Conservation (phyloP, 75 land plant species). For the Larix kaempferi region DNA sequence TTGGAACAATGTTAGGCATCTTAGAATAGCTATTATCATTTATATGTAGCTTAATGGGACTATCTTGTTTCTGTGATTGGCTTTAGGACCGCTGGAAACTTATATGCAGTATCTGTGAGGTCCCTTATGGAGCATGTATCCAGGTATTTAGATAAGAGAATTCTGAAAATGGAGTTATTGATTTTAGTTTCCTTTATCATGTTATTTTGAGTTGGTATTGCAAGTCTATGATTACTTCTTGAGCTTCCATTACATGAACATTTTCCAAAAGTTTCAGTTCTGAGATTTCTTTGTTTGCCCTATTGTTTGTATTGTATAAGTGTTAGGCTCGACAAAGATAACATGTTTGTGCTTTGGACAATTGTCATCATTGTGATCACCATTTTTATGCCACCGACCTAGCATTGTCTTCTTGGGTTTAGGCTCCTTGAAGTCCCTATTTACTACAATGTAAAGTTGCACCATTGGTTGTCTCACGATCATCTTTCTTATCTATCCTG, state of each 20-base stretch:
- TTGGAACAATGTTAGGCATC: neutral
- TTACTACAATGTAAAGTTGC: too few species aligned
- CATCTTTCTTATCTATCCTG: too few species aligned
- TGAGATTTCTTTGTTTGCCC: too few species aligned
- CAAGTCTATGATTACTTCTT: too few species aligned
- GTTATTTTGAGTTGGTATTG: neutral
- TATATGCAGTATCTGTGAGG: constrained; percentile 88
- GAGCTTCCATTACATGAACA: too few species aligned
- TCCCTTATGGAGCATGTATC: constrained; percentile 95
- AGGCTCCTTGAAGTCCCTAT: too few species aligned
- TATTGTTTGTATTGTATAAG: neutral
- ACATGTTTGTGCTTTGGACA: neutral
- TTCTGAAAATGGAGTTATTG: constrained; percentile 4
- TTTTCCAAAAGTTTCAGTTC: too few species aligned
- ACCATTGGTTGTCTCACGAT: too few species aligned
- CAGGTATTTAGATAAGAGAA: constrained; percentile 44
- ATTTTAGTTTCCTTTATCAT: neutral
- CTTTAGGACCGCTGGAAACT: constrained; percentile 95
- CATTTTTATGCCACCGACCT: too few species aligned
- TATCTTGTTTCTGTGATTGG: neutral
- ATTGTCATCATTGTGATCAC: neutral
- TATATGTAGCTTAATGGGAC: neutral
- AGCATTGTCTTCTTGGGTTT: too few species aligned
- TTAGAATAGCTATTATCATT: neutral
- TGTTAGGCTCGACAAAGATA: neutral